Conservation (phyloP, 208 protist genomes). For the Leptomonas pyrrhocoris region DNA sequence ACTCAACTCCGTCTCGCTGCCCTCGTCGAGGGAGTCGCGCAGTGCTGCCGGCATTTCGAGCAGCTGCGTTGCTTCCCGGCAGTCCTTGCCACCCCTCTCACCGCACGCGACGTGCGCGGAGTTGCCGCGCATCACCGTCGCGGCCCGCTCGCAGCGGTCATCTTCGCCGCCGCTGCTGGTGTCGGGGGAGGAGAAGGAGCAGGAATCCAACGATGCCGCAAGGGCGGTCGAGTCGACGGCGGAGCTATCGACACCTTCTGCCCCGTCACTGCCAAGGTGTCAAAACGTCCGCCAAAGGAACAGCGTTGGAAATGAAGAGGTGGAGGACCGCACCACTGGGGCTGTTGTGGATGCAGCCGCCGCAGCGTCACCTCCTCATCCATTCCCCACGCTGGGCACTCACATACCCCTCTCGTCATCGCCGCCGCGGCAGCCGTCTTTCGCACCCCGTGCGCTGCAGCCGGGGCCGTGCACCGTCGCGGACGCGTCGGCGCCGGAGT, state of each 20-base stretch:
- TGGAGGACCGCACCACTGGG: background rate
- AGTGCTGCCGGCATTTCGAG: background rate
- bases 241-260: too few relatives aligned
- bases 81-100: background rate
- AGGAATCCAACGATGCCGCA: background rate
- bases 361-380: too few relatives aligned
- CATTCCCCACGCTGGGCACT: background rate
- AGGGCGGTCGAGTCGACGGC: background rate
- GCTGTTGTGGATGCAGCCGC: background rate
- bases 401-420: constrained; percentile 6
- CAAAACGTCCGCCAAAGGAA: too few relatives aligned
- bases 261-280: too few relatives aligned
- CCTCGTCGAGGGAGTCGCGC: background rate
- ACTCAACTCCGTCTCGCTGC: background rate
- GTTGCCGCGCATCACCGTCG: background rate
- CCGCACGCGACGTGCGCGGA: background rate
- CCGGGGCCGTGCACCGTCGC: background rate
- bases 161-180: too few relatives aligned
- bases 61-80: background rate
- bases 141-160: background rate
- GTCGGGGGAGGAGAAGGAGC: background rate
- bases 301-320: too few relatives aligned
- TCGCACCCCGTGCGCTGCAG: background rate
- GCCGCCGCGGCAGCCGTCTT: background rate
- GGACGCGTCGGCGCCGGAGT: background rate